Conservation (phyloP, 2,329 filamentous ascomycete species). For the Ceratocystis destructans region DNA sequence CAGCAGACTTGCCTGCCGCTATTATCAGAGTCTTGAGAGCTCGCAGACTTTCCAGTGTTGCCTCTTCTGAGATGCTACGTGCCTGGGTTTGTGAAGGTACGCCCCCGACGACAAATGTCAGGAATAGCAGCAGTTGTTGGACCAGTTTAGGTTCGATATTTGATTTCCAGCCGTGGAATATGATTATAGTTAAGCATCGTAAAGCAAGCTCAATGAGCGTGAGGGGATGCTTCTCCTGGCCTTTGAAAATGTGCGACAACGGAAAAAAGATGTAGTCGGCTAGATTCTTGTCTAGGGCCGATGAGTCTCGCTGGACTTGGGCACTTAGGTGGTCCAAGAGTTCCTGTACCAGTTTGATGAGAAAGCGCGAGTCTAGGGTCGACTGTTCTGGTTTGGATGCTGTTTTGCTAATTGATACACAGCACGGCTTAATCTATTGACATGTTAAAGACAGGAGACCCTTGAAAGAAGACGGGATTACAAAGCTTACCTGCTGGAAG, state of each 20-base stretch:
- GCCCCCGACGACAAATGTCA: constrained; percentile 69
- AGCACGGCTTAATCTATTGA: constrained; percentile 46
- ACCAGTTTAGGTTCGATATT: constrained; percentile 58
- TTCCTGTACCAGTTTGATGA: constrained; percentile 34
- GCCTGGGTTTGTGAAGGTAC: constrained; percentile 43
- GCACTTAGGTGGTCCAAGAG: constrained; percentile 35
- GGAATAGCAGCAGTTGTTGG: constrained; percentile 71
- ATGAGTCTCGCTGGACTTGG: constrained; percentile 32
- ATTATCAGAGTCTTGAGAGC: constrained; percentile 55
- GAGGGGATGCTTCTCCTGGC: constrained; percentile 57
- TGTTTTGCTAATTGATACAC: constrained; percentile 45
- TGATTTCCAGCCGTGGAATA: constrained; percentile 65
- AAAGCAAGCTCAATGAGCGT: constrained; percentile 62
- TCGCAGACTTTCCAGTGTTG: constrained; percentile 54
- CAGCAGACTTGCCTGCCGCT: constrained; percentile 39
- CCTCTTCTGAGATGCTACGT: constrained; percentile 52
- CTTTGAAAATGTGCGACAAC: constrained; percentile 70
- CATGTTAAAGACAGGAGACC: constrained; percentile 12
- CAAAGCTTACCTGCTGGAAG: constrained; percentile 27
- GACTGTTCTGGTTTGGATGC: constrained; percentile 37
- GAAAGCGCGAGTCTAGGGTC: constrained; percentile 30
- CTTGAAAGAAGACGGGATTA: not conserved
- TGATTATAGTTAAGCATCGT: constrained; percentile 58
- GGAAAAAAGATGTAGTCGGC: constrained; percentile 95
- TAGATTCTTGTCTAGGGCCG: constrained; percentile 59